These are phyloP conservation scores for Fusarium keratoplasticum DNA, from an alignment of 2,329 filamentous ascomycete genomes.

Conservation along the genomic window DNA sequence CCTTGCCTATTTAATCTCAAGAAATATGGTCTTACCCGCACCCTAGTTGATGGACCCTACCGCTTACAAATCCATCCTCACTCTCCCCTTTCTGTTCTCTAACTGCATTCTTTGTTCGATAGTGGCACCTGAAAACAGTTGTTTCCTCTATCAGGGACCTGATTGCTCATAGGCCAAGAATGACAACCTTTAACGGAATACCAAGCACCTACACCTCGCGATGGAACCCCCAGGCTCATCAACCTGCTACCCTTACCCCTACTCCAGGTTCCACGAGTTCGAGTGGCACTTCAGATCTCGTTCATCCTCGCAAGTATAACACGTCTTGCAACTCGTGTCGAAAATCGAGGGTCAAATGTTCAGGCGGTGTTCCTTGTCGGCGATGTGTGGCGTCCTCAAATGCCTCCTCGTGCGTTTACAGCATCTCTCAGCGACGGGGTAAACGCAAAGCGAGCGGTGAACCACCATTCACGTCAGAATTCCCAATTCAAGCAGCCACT, in stretches of 20 bases:
- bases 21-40: background rate
- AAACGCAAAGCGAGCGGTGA: background rate
- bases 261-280: background rate
- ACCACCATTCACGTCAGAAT: rapidly evolving
- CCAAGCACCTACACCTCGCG: background rate
- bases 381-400: background rate
- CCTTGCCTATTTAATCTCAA: background rate
- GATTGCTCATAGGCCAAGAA: background rate
- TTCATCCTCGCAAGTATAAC: conserved; percentile 1
- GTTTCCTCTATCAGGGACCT: background rate
- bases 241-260: background rate
- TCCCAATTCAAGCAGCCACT: background rate
- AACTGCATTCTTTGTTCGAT: background rate
- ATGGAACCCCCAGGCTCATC: background rate
- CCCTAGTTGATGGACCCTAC: background rate
- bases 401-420: background rate
- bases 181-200: background rate
- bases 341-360: conserved; percentile 14
- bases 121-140: background rate
- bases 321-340: conserved; percentile 19
- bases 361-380: conserved; percentile 4
- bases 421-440: conserved; percentile 5
- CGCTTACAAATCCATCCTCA: conserved; percentile 3
- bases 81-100: background rate
- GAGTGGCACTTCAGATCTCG: background rate